Evolutionary conservation across 129 eudicot species (phyloP).

Genomic region (Dittrichia graveolens): DNA sequence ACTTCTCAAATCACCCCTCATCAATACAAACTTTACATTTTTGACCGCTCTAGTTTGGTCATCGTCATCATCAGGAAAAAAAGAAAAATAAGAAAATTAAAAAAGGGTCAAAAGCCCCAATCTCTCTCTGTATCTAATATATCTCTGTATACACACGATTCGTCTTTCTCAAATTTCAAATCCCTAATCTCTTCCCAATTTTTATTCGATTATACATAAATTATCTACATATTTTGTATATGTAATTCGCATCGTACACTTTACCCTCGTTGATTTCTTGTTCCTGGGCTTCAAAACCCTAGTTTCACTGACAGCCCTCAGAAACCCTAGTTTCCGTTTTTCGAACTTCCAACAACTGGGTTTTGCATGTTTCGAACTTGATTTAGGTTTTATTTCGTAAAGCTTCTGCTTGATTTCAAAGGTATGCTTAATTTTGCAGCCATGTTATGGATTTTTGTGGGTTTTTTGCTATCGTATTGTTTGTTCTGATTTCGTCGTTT

Average conservation of each 20-base stretch:
- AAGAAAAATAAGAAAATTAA: not conserved
- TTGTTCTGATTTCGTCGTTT: slow-evolving; percentile 26
- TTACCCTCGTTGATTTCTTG: slow-evolving; percentile 29
- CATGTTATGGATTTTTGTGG: slow-evolving; percentile 6
- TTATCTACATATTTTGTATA: slow-evolving; percentile 21
- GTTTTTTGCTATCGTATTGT: slow-evolving; percentile 21
- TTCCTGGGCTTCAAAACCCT: slow-evolving; percentile 39
- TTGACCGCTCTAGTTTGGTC: slow-evolving; percentile 23
- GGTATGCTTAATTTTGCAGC: slow-evolving; percentile 41
- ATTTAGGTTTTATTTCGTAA: slow-evolving; percentile 22
- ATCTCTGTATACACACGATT: slow-evolving; percentile 42
- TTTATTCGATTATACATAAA: slow-evolving; percentile 24
- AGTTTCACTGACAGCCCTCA: slow-evolving; percentile 40
- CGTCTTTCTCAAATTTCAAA: slow-evolving; percentile 39
- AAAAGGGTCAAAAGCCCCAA: slow-evolving; percentile 60
- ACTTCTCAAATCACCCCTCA: not conserved
- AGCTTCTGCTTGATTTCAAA: slow-evolving; percentile 39
- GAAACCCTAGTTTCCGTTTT: slow-evolving; percentile 56
- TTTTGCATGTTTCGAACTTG: slow-evolving; percentile 43
- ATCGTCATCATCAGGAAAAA: slow-evolving; percentile 36
- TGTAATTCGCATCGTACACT: slow-evolving; percentile 24
- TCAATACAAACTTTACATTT: not conserved
- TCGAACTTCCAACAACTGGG: slow-evolving; percentile 28
- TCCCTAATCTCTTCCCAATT: slow-evolving; percentile 43
- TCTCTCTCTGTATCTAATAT: slow-evolving; percentile 44